Percentiles rank a stretch among this genome's conserved stretches.
Evolutionary conservation across 345 rosid species (phyloP).

Genomic region (Cardamine chenopodiifolia): DNA sequence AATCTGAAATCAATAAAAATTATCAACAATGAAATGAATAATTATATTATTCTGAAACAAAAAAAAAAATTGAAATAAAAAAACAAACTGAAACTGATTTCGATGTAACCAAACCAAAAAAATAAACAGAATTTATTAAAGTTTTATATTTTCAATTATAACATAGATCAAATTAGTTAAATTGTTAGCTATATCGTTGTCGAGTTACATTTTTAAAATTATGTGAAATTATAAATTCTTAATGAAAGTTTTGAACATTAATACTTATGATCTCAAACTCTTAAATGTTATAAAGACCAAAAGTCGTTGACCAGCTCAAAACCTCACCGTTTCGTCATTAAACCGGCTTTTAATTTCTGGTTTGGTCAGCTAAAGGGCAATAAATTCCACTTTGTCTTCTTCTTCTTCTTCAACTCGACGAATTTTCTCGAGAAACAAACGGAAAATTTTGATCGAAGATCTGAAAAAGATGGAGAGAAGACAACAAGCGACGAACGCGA

Average conservation of each 20-base stretch:
- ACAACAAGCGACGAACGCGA: conserved; percentile 33
- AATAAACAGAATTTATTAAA: no score
- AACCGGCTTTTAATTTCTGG: conserved; percentile 35
- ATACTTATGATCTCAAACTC: background rate
- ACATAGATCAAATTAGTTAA: no score
- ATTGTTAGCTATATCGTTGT: no score
- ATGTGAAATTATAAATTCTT: background rate
- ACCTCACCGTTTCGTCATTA: background rate
- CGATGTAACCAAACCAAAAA: no score
- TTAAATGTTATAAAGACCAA: background rate
- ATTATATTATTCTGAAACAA: no score
- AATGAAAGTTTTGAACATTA: background rate
- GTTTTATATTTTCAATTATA: no score
- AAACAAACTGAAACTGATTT: no score
- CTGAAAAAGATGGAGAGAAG: conserved; percentile 45
- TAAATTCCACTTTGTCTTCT: conserved; percentile 16
- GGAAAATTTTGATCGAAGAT: conserved; percentile 27
- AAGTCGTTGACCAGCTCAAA: conserved; percentile 24
- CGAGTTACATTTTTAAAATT: no score
- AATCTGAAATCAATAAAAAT: no score
- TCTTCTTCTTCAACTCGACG: conserved; percentile 7
- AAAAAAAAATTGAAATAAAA: no score
- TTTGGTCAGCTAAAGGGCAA: conserved; percentile 11
- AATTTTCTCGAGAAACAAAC: conserved; percentile 31
- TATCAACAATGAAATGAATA: no score